These are phyloP conservation scores for Scenedesmus sp. DNA, from an alignment of 163 green algal genomes.

Conservation along the genomic window DNA sequence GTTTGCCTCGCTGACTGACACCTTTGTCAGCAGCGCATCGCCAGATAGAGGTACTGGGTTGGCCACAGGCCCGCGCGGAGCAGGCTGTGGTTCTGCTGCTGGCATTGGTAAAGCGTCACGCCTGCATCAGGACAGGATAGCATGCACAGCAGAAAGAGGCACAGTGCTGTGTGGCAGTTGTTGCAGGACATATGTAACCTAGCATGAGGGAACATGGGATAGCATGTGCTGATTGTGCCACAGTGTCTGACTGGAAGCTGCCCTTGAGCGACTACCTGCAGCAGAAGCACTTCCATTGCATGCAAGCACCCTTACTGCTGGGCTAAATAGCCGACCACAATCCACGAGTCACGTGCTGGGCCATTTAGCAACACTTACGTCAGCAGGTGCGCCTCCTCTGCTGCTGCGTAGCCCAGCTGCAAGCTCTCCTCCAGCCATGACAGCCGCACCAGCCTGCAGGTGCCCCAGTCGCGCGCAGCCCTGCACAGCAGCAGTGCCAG, in stretches of 20 bases:
- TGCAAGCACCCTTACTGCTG: neutral
- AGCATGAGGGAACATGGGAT: too few relatives aligned
- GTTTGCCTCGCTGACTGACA: neutral
- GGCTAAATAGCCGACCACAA: too few relatives aligned
- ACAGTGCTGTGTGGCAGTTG: too few relatives aligned
- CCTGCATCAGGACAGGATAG: neutral
- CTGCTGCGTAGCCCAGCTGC: slow-evolving; percentile 28
- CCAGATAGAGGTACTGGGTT: neutral
- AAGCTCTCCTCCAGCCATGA: slow-evolving; percentile 29
- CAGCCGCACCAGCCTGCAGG: slow-evolving; percentile 3
- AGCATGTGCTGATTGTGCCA: too few relatives aligned
- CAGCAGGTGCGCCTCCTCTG: slow-evolving; percentile 22
- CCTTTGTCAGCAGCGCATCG: neutral
- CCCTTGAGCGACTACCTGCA: too few relatives aligned
- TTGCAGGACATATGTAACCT: too few relatives aligned
- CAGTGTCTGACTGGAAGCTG: too few relatives aligned
- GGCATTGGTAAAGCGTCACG: neutral
- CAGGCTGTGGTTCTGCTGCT: slow-evolving; percentile 20
- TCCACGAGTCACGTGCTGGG: neutral
- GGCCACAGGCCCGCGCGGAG: neutral
- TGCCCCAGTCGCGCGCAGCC: slow-evolving; percentile 23
- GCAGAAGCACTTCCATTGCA: too few relatives aligned
- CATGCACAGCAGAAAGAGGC: neutral
- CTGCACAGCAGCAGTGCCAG: slow-evolving; percentile 5
- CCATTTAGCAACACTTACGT: neutral